phyloP scores from a whole-genome alignment of 2,329 filamentous ascomycete genomes.

The Balansia obtecta region DNA sequence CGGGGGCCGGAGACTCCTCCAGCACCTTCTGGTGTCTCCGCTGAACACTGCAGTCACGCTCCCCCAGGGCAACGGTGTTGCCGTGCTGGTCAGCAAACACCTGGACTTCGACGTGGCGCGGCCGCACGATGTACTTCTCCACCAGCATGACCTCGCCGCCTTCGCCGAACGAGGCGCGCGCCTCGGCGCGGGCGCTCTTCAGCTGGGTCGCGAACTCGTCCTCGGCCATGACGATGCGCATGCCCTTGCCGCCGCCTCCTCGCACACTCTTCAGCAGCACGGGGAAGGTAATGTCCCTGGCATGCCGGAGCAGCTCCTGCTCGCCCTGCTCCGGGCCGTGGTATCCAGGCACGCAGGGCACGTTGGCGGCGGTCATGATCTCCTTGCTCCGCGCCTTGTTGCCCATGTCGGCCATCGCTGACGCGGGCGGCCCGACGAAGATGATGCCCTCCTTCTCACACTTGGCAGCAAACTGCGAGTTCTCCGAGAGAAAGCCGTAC shows the following conservation, averaged over 20 bases:
- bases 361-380: constrained; percentile 91
- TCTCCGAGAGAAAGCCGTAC: constrained; percentile 93
- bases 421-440: constrained; percentile 83
- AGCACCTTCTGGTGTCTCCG: constrained; percentile 82
- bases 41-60: constrained; percentile 82
- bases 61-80: constrained; percentile 70
- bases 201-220: constrained; percentile 61
- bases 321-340: constrained; percentile 74
- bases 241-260: constrained; percentile 74
- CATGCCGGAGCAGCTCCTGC: constrained; percentile 49
- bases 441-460: constrained; percentile 83
- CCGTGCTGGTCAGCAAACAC: constrained; percentile 76
- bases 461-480: constrained; percentile 75
- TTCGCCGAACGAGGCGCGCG: constrained; percentile 68
- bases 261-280: constrained; percentile 71
- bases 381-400: constrained; percentile 90
- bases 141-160: constrained; percentile 70
- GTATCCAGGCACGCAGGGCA: constrained; percentile 93
- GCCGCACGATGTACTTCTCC: constrained; percentile 68
- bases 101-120: constrained; percentile 81
- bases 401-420: constrained; percentile 80
- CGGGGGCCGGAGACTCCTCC: constrained; percentile 75
- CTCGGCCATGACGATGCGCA: constrained; percentile 59
- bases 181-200: constrained; percentile 61
- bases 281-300: constrained; percentile 55